Conservation (phyloP, 495 filamentous ascomycete species). For the Pyrenula massariospora region DNA sequence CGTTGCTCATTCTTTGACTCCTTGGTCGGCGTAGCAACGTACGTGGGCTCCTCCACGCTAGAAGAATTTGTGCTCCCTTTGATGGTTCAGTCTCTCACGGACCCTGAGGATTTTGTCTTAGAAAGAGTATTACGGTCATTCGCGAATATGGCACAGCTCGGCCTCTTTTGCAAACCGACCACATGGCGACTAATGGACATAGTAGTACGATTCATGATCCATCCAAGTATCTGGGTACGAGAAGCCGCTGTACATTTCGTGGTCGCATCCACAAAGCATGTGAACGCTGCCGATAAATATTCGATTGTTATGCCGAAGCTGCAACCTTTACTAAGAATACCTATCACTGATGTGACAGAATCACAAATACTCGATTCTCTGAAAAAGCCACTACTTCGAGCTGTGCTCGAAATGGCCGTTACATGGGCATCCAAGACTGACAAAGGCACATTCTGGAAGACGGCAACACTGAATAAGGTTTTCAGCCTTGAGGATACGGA, state of each 20-base stretch:
- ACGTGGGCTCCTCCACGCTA: constrained; percentile 72
- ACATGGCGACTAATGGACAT: constrained; percentile 80
- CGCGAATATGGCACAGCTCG: constrained; percentile 78
- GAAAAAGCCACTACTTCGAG: constrained; percentile 69
- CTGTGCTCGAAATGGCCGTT: constrained; percentile 73
- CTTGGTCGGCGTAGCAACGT: constrained; percentile 84
- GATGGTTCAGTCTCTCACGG: constrained; percentile 93
- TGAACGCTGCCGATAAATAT: constrained; percentile 72
- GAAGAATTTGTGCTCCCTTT: constrained; percentile 95
- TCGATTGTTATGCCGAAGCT: constrained; percentile 74
- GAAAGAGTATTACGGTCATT: constrained; percentile 82
- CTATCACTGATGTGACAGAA: constrained; percentile 54
- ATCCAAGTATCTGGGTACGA: constrained; percentile 91
- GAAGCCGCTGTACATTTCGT: constrained; percentile 80
- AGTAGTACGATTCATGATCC: constrained; percentile 72
- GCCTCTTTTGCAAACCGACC: constrained; percentile 72
- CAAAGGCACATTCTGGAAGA: constrained; percentile 76
- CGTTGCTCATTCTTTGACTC: constrained; percentile 96
- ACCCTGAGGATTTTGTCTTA: constrained; percentile 90
- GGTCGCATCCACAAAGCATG: constrained; percentile 57
- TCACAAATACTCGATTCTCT: constrained; percentile 66
- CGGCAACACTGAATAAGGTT: constrained; percentile 49
- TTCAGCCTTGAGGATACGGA: constrained; percentile 45
- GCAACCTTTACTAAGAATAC: constrained; percentile 67
- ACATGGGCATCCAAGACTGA: constrained; percentile 77